Percentiles rank a stretch among this genome's conserved stretches.
phyloP scores from a whole-genome alignment of 441 rosid species.

The Croton setiger region DNA sequence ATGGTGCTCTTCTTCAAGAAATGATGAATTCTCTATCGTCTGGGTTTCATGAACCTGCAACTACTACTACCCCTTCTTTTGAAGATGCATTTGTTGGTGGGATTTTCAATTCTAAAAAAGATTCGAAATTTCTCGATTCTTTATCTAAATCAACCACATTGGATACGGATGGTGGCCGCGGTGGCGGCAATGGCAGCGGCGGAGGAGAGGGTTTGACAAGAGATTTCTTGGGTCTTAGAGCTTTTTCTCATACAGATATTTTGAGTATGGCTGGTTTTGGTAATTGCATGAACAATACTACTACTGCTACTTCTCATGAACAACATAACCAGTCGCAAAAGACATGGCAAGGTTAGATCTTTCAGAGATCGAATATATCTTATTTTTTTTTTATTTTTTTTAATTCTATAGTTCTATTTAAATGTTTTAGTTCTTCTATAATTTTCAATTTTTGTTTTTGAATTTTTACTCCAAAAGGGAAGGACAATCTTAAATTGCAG shows the following conservation, averaged over 20 bases:
- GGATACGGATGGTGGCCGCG: not conserved
- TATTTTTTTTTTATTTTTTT: not conserved
- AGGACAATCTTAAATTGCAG: slow-evolving; percentile 21
- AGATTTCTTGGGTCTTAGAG: slow-evolving; percentile 75
- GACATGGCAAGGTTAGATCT: slow-evolving; percentile 63
- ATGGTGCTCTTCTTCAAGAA: slow-evolving; percentile 31
- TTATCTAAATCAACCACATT: slow-evolving; percentile 10
- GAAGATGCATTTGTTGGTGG: slow-evolving; percentile 39
- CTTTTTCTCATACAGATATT: slow-evolving; percentile 65
- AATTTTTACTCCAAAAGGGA: slow-evolving; percentile 41
- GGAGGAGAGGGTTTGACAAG: slow-evolving; percentile 56
- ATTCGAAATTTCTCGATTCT: slow-evolving; percentile 21
- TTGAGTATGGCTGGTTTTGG: slow-evolving; percentile 63
- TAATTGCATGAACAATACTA: slow-evolving; percentile 36
- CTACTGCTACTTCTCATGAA: slow-evolving; percentile 29
- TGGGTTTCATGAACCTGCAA: slow-evolving; percentile 27
- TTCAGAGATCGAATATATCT: not conserved
- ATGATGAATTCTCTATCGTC: slow-evolving; percentile 36
- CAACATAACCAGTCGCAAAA: slow-evolving; percentile 39
- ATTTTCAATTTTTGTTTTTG: slow-evolving; percentile 1
- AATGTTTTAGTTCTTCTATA: slow-evolving; percentile 2
- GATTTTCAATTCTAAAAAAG: slow-evolving; percentile 38
- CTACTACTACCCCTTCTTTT: slow-evolving; percentile 16
- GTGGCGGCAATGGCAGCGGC: too few relatives aligned
- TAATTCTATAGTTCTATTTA: not conserved